These are phyloP conservation scores for Epichloe aotearoae DNA, from an alignment of 2,329 filamentous ascomycete genomes.

Conservation along the genomic window DNA sequence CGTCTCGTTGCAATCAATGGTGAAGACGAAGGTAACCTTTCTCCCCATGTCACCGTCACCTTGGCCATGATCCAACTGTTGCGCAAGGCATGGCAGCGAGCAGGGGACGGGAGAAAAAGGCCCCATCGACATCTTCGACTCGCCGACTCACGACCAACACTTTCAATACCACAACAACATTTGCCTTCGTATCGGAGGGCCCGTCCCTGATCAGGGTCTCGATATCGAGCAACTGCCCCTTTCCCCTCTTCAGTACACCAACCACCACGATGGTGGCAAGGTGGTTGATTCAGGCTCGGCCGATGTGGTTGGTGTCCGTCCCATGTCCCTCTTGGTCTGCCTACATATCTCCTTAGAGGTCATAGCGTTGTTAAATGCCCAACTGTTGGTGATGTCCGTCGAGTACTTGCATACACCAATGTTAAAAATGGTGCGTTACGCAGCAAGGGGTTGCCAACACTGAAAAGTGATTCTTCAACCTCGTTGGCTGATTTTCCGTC, in stretches of 20 bases:
- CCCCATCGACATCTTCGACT: neutral
- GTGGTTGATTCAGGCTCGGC: neutral
- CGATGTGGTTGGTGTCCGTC: neutral
- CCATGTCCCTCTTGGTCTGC: neutral
- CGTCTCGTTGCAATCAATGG: neutral
- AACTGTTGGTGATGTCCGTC: too few relatives aligned
- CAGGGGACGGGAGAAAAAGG: neutral
- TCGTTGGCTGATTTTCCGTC: too few relatives aligned
- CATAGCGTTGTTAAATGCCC: too few relatives aligned
- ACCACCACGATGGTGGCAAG: neutral
- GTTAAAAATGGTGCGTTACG: too few relatives aligned
- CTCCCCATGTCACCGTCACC: neutral
- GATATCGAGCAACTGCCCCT: neutral
- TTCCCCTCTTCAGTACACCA: neutral
- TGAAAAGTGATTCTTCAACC: too few relatives aligned
- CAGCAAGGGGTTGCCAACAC: too few relatives aligned
- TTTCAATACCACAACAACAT: neutral
- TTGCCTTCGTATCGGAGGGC: slow-evolving; percentile 2
- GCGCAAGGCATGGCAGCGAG: neutral
- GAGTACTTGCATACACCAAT: too few relatives aligned
- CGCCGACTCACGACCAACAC: slow-evolving; percentile 1
- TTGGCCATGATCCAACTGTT: neutral
- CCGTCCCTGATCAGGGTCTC: slow-evolving; percentile 2
- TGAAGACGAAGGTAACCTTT: neutral
- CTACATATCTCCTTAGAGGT: too few relatives aligned